These are phyloP conservation scores for Magnaporthales sp. DNA, from an alignment of 2,329 filamentous ascomycete species.

Conservation along the genomic window DNA sequence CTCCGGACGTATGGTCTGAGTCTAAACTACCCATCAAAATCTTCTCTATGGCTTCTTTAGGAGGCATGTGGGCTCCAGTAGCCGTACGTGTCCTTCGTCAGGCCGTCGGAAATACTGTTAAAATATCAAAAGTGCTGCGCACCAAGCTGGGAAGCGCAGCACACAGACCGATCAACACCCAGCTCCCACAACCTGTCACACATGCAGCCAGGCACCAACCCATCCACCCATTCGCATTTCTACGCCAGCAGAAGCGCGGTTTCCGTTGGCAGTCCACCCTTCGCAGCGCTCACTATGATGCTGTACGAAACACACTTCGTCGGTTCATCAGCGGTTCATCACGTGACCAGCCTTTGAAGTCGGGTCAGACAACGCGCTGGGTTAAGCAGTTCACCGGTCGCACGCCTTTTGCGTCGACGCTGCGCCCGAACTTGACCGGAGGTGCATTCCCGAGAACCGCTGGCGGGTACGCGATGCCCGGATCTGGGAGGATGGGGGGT, in stretches of 20 bases:
- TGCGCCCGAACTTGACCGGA: constrained; percentile 87
- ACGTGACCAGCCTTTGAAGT: constrained; percentile 13
- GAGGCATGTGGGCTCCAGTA: constrained; percentile 48
- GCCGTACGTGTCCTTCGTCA: constrained; percentile 46
- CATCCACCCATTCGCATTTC: constrained; percentile 40
- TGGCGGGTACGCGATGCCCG: constrained; percentile 73
- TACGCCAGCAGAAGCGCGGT: constrained; percentile 37
- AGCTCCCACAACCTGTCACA: constrained; percentile 34
- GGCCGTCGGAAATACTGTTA: constrained; percentile 31
- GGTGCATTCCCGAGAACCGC: constrained; percentile 77
- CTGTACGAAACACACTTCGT: constrained; percentile 28
- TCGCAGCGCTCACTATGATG: constrained; percentile 31
- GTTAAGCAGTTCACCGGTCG: constrained; percentile 59
- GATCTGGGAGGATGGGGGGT: constrained; percentile 50
- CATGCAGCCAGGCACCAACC: constrained; percentile 34
- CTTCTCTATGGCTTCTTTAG: constrained; percentile 42
- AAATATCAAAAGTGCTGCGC: constrained; percentile 42
- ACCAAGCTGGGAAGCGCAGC: constrained; percentile 36
- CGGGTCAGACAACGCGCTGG: constrained; percentile 36
- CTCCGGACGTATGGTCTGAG: not conserved
- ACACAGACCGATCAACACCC: constrained; percentile 31
- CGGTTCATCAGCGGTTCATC: constrained; percentile 36
- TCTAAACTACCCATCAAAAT: constrained; percentile 12
- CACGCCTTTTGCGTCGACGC: constrained; percentile 77
- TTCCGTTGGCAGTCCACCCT: constrained; percentile 39